Evolutionary conservation across 2,329 filamentous ascomycete species (phyloP), one percentile per base, ranked within the genome.

Genomic region (Talaromyces sp.): DNA sequence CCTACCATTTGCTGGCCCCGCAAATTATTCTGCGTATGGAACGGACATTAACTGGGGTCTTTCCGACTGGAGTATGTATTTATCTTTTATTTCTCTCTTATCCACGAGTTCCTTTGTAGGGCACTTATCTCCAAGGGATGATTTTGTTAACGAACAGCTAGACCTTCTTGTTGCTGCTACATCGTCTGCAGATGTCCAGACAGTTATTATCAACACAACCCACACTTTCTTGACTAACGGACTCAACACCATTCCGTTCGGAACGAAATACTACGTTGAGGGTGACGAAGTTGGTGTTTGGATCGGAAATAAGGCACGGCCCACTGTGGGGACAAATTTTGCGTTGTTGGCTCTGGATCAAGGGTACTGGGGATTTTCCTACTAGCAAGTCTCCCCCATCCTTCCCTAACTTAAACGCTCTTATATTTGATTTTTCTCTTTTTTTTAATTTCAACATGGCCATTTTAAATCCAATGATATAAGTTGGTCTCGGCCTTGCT

Each of bases 281-380:
- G 72, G 73, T 1, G 63, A 68, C 54, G 67, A 66, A 14, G 69
- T 73, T n/a, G 76, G 73, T 1, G 31, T 66, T 9, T 72, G 70
- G 12, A 65, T 76, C 16, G 62, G 72, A 33, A 78, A 74, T 62
- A 69, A 73, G 27, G 76, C 75, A 18, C 72, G 78, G 18, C 78
- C 77, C 28, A 77, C 76, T 4, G 76, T 79, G 2, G 78, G 76
- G 30, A 76, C 75, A 1, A 76, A 79, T 62, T 80, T 79, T 69
- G 75, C 77, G 0, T 60, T 79, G 36, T 65, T 79, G 63, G 76
- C 77, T 7, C 61, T 78, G 60, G 54, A 57, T 12, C 59, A 61
- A 28, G 59, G 53, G 50, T 61, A 61, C 47, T 64, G 75, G 34
- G 75, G 74, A 7, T n/a, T 4, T 23, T 42, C 51, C 1, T 60